Evolutionary conservation across 768 basidiomycete species (phyloP).

Genomic region (Podaxis rugospora): DNA sequence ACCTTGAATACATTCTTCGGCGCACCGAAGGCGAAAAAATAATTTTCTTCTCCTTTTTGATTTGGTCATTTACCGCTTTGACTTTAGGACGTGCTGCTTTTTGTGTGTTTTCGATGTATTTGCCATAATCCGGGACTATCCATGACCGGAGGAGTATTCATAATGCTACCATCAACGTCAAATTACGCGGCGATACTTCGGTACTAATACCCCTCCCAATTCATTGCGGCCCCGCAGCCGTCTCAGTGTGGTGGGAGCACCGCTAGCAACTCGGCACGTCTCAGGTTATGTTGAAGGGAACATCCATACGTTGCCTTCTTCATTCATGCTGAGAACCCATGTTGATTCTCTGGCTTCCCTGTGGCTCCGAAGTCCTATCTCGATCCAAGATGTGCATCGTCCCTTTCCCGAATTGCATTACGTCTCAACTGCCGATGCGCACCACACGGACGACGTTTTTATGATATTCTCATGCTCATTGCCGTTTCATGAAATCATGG

Average conservation of each 20-base stretch:
- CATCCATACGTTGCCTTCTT: neutral
- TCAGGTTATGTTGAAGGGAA: neutral
- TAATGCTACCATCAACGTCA: neutral
- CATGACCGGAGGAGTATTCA: neutral
- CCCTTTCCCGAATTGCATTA: neutral
- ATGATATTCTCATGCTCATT: conserved; percentile 3
- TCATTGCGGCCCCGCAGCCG: neutral
- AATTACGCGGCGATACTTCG: neutral
- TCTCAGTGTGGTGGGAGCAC: neutral
- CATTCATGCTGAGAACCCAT: neutral
- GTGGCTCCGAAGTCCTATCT: conserved; percentile 7
- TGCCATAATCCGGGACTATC: neutral
- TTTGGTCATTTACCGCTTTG: neutral
- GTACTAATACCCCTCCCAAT: neutral
- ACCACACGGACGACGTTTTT: neutral
- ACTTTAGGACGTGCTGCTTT: neutral
- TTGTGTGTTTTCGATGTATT: neutral
- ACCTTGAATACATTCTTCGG: conserved; percentile 12
- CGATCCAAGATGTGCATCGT: neutral
- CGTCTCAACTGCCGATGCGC: neutral
- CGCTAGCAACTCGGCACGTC: neutral
- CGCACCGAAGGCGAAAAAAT: conserved; percentile 12
- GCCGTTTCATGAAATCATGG: neutral
- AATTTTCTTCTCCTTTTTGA: neutral
- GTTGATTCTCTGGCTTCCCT: neutral